Percentiles rank a stretch among this genome's conserved stretches.
Conservation (phyloP, 805 yeast species). For the Hanseniaspora valbyensis region DNA sequence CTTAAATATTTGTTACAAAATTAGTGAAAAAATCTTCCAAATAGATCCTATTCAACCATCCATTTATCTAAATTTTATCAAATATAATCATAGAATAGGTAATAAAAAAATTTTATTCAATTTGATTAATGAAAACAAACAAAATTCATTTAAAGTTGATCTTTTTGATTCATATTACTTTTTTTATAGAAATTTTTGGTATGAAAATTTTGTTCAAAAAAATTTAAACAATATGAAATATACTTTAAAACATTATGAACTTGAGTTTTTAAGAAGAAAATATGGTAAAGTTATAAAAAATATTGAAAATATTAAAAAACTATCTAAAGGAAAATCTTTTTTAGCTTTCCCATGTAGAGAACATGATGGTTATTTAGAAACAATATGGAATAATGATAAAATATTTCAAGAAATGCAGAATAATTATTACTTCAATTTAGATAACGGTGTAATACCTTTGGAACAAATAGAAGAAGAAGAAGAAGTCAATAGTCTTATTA, state of each 20-base stretch:
- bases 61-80: background rate
- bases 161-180: background rate
- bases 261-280: conserved; percentile 8
- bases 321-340: background rate
- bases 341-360: background rate
- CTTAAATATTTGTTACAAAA: background rate
- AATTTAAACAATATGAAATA: background rate
- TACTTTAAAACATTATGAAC: background rate
- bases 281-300: background rate
- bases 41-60: background rate
- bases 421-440: background rate
- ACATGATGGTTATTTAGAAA: conserved; percentile 6
- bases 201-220: background rate
- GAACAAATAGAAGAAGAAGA: background rate
- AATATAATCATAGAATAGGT: background rate
- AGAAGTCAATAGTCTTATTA: background rate
- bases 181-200: background rate
- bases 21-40: background rate
- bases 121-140: background rate
- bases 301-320: background rate
- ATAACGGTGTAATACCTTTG: background rate
- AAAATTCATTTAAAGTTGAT: background rate
- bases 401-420: background rate
- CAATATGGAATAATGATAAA: conserved; percentile 7
- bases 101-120: background rate